phyloP scores from a whole-genome alignment of 371 early-diverging fungal species.

The Apophysomyces trapeziformis region DNA sequence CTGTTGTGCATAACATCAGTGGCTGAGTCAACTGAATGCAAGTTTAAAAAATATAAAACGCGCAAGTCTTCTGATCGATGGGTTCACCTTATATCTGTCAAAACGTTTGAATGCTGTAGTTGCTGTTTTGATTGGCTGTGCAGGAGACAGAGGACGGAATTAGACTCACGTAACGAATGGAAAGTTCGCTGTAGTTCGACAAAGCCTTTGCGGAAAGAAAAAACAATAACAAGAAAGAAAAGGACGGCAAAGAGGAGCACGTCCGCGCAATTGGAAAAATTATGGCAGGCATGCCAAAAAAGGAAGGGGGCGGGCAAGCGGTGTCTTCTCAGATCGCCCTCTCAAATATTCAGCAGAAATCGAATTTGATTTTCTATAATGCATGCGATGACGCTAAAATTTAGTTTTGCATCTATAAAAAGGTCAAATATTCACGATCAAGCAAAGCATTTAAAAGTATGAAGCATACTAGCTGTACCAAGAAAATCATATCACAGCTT shows the following conservation, averaged over 20 bases:
- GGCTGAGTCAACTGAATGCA: constrained; percentile 7
- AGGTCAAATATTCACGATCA: no score
- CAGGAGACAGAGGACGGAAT: background rate
- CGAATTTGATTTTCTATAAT: no score
- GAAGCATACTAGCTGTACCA: no score
- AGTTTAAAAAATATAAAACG: constrained; percentile 2
- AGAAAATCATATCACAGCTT: no score
- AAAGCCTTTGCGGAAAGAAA: constrained; percentile 6
- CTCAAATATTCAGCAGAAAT: background rate
- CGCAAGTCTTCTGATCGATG: background rate
- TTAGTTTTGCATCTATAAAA: no score
- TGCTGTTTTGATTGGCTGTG: background rate
- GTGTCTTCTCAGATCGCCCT: background rate
- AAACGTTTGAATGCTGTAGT: background rate
- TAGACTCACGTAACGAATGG: background rate
- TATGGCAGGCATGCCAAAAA: background rate
- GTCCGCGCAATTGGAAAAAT: background rate
- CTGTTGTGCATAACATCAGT: constrained; percentile 10
- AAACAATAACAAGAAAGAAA: background rate
- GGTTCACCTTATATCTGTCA: constrained; percentile 5
- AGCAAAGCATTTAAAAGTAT: no score
- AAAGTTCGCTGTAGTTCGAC: constrained; percentile 1
- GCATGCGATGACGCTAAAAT: no score
- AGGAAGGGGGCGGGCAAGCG: background rate
- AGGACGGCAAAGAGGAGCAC: background rate